Evolutionary conservation across 495 filamentous ascomycete species (phyloP), one percentile per base, ranked within the genome.

Genomic region (Penicillium coffeae): DNA sequence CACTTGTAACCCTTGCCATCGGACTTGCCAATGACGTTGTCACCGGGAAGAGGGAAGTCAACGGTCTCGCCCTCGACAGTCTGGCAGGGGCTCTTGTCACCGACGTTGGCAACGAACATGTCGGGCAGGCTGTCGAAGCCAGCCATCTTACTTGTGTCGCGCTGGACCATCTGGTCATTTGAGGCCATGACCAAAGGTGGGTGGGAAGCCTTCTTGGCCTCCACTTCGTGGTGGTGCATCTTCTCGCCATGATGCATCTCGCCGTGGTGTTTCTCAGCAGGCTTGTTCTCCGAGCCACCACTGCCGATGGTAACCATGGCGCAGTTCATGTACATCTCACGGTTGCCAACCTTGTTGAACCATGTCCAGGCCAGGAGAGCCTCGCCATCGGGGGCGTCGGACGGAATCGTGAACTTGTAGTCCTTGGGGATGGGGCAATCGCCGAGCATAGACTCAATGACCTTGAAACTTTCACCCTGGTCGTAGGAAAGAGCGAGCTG

Each of bases 321-420:
- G 51, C 91, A 96, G 77, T 91, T 90, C 90, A 94, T 95, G 75
- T 95, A 95, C 81, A 94, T 89, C 65, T 96, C 91, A 16, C 89
- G 80, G 71, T 90, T 89, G 40, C 89, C 89, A 44, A 90, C 62
- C 52, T 84, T 84, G 80, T 96, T 96, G 73, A 92, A 85, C 91
- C 91, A 96, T 3, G 86, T 86, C 82, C 89, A 95, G 13, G 86
- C 85, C 36, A 96, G 71, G 2, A 83, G 81, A 2, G 82, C 87
- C 37, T 80, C 58, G 1, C 77, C 78, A 3, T 50, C 45, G 1
- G 70, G 69, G 10, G 72, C 69, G 44, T 71, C 68, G 1, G 58
- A 55, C 12, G 78, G 78, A 15, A 81, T 63, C 0, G 55, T 63
- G 55, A 79, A 81, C 21, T 65, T 47, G 58, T 81, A 80, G 35